Conservation (phyloP, 805 yeast species). For the Lipomyces lipofer region DNA sequence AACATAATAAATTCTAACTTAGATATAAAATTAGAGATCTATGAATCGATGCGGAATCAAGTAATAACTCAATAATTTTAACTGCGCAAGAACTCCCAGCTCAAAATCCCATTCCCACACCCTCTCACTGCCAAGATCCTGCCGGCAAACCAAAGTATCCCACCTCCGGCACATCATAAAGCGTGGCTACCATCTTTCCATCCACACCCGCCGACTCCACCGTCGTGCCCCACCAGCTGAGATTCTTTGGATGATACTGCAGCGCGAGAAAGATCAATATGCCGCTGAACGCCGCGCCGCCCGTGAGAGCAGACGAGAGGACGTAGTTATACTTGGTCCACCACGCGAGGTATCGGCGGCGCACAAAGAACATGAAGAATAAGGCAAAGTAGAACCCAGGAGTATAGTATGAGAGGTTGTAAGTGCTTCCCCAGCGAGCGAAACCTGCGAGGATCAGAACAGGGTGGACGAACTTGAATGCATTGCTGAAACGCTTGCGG, state of each 20-base stretch:
- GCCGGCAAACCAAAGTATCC: slow-evolving; percentile 40
- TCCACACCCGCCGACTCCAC: slow-evolving; percentile 30
- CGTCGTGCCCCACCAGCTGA: slow-evolving; percentile 62
- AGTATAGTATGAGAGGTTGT: slow-evolving; percentile 38
- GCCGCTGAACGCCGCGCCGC: slow-evolving; percentile 65
- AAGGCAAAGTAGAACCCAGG: slow-evolving; percentile 49
- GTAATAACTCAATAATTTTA: too few species aligned
- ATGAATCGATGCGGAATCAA: too few species aligned
- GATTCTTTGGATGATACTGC: slow-evolving; percentile 42
- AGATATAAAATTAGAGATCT: too few species aligned
- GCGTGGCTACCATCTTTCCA: slow-evolving; percentile 14
- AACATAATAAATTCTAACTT: too few species aligned
- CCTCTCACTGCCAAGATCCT: slow-evolving; percentile 24
- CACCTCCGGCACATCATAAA: slow-evolving; percentile 12
- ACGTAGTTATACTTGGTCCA: slow-evolving; percentile 75
- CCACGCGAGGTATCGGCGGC: slow-evolving; percentile 60
- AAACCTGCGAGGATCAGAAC: slow-evolving; percentile 32
- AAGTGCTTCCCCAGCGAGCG: slow-evolving; percentile 21
- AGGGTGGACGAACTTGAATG: slow-evolving; percentile 25
- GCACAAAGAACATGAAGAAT: slow-evolving; percentile 57
- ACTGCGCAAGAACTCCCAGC: too few species aligned
- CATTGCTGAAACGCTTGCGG: slow-evolving; percentile 7
- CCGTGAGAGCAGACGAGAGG: slow-evolving; percentile 63
- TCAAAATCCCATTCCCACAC: slow-evolving; percentile 40
- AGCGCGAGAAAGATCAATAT: slow-evolving; percentile 56